Percentiles rank a stretch among this genome's conserved stretches.
phyloP scores from a whole-genome alignment of 139 green algal genomes.

The Chlorella vulgaris region DNA sequence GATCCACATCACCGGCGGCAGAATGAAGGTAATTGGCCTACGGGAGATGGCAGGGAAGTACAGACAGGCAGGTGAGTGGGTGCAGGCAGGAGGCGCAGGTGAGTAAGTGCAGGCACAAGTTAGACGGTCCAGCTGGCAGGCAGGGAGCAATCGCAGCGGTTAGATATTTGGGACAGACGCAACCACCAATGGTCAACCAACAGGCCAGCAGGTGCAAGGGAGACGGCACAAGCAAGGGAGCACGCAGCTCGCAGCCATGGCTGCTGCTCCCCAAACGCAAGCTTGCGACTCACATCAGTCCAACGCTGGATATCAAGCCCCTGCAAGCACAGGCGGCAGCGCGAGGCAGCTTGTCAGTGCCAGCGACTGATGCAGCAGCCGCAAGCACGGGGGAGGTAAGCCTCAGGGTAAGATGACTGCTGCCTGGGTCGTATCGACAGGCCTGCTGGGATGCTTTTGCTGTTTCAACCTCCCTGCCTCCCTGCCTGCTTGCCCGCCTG shows the following conservation, averaged over 20 bases:
- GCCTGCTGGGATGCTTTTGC: no score
- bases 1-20: conserved; percentile 53
- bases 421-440: no score
- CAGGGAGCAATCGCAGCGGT: no score
- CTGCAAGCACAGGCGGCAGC: conserved; percentile 5
- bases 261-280: neutral
- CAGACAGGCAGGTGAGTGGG: neutral
- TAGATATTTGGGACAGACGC: no score
- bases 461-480: no score
- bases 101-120: no score
- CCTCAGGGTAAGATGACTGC: no score
- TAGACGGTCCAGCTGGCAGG: no score
- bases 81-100: neutral
- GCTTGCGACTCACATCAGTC: conserved; percentile 10
- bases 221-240: no score
- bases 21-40: conserved; percentile 56
- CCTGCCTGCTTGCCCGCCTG: no score
- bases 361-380: neutral
- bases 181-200: neutral
- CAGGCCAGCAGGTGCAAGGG: no score
- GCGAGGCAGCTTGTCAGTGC: no score
- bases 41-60: conserved; percentile 18
- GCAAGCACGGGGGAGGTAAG: neutral
- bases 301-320: conserved; percentile 15
- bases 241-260: neutral